Conservation (phyloP, 1,284 basidiomycete genomes). For the Cystobasidium pallidum region DNA sequence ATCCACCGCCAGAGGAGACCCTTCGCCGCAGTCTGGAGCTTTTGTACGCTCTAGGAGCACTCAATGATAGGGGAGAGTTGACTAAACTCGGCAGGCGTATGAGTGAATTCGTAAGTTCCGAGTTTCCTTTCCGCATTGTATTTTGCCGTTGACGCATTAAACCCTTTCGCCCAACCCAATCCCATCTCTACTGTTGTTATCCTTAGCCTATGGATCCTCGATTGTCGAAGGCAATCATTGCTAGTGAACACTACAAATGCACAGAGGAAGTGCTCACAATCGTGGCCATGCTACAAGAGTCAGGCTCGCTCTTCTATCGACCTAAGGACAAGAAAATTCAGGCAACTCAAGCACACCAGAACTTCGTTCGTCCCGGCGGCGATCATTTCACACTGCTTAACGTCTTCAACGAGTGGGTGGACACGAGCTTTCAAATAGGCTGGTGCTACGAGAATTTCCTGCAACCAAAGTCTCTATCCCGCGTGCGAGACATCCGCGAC, state of each 20-base stretch:
- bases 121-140: no score
- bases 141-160: no score
- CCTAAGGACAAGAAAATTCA: conserved; percentile 90
- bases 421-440: conserved; percentile 82
- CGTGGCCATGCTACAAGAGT: conserved; percentile 96
- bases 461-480: conserved; percentile 91
- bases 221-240: conserved; percentile 93
- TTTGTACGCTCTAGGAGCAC: conserved; percentile 90
- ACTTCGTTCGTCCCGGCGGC: conserved; percentile 92
- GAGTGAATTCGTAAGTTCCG: conserved; percentile 85
- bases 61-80: conserved; percentile 94
- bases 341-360: conserved; percentile 94
- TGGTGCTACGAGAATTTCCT: conserved; percentile 88
- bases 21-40: conserved; percentile 92
- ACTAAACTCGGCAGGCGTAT: conserved; percentile 94
- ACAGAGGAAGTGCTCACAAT: conserved; percentile 97
- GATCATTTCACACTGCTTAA: conserved; percentile 97
- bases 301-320: conserved; percentile 89
- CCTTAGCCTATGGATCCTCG: conserved; percentile 76
- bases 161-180: no score
- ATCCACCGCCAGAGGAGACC: conserved; percentile 87
- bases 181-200: no score
- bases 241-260: conserved; percentile 90
- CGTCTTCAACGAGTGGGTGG: conserved; percentile 84
- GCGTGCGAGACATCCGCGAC: conserved; percentile 92